Evolutionary conservation across 495 filamentous ascomycete species (phyloP).

Genomic region (Aspergillus kassunensis): DNA sequence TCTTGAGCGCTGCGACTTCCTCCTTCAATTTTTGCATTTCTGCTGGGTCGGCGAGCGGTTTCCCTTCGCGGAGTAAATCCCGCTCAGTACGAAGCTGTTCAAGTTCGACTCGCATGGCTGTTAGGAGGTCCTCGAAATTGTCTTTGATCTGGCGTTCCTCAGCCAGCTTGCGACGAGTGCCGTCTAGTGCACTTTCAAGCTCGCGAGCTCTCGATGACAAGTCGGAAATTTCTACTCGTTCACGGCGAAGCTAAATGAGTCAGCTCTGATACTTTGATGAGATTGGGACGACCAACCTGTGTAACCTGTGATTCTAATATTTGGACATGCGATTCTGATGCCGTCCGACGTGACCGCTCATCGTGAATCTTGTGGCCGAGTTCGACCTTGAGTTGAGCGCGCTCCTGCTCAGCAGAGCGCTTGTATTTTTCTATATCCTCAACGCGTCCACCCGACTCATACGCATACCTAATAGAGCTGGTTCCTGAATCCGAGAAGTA

Average conservation of each 20-base stretch:
- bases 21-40: constrained; percentile 66
- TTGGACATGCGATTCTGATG: constrained; percentile 76
- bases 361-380: constrained; percentile 79
- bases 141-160: constrained; percentile 88
- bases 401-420: constrained; percentile 84
- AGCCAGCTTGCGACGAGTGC: constrained; percentile 70
- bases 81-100: constrained; percentile 80
- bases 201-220: constrained; percentile 52
- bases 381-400: constrained; percentile 79
- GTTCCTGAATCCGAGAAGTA: constrained; percentile 96
- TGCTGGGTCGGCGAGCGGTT: constrained; percentile 67
- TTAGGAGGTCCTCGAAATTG: constrained; percentile 88
- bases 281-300: constrained; percentile 32
- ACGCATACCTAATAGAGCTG: constrained; percentile 71
- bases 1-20: constrained; percentile 62
- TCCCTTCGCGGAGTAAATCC: constrained; percentile 84
- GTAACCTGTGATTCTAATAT: constrained; percentile 73
- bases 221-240: constrained; percentile 40
- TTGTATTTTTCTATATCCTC: constrained; percentile 84
- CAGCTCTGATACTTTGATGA: neutral
- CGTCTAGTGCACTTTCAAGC: constrained; percentile 75
- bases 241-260: constrained; percentile 40
- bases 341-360: constrained; percentile 68
- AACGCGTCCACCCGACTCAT: constrained; percentile 59
- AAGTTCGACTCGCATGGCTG: constrained; percentile 76